phyloP scores from a whole-genome alignment of 1,139 yeast genomes.

The Suhomyces coccinellae region DNA sequence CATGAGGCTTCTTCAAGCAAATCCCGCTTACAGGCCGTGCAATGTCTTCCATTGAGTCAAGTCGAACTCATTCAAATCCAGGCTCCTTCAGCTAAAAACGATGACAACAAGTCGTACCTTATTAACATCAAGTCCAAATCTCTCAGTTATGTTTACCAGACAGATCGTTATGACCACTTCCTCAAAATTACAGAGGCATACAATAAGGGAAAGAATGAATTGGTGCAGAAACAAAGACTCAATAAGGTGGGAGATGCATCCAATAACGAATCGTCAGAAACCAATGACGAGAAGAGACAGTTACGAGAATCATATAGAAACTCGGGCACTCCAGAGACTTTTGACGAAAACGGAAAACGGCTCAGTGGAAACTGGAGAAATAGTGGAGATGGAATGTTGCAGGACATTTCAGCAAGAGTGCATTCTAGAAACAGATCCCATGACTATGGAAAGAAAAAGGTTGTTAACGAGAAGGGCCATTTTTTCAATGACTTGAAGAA shows the following conservation, averaged over 20 bases:
- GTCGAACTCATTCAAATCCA: constrained; percentile 49
- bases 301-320: constrained; percentile 43
- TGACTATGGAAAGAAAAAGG: constrained; percentile 33
- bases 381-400: constrained; percentile 44
- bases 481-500: constrained; percentile 48
- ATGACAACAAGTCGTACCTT: constrained; percentile 35
- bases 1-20: constrained; percentile 21
- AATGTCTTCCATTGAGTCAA: constrained; percentile 76
- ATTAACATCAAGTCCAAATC: constrained; percentile 50
- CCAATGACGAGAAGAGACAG: constrained; percentile 42
- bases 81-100: constrained; percentile 22
- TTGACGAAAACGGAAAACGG: constrained; percentile 33
- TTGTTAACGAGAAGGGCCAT: constrained; percentile 25
- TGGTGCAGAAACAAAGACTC: constrained; percentile 49
- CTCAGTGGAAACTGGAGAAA: constrained; percentile 33
- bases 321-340: constrained; percentile 30
- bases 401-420: constrained; percentile 55
- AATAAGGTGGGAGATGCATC: constrained; percentile 30
- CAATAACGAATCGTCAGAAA: constrained; percentile 9
- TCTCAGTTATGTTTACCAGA: constrained; percentile 60
- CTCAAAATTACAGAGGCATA: constrained; percentile 58
- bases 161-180: constrained; percentile 63
- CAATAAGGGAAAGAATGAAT: constrained; percentile 64
- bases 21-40: constrained; percentile 62
- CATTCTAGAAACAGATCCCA: constrained; percentile 56